A percentile compares a stretch with the other conserved stretches of the same genome.
These are phyloP conservation scores for Nicotiana tomentosiformis DNA, from an alignment of 257 asterid genomes.

Conservation along the genomic window DNA sequence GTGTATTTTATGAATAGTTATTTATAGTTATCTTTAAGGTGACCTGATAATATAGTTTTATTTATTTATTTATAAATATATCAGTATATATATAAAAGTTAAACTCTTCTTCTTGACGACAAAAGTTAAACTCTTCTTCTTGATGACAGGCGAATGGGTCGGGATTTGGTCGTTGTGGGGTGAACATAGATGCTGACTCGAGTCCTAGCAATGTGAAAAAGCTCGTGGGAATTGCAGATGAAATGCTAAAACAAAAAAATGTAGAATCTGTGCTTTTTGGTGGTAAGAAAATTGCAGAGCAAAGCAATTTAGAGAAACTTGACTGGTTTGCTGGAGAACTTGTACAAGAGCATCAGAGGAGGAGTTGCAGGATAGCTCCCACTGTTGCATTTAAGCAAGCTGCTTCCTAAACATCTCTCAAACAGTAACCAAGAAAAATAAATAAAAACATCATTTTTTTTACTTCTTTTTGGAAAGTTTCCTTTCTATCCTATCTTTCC, in stretches of 20 bases:
- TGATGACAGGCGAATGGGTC: constrained; percentile 62
- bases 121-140: not conserved
- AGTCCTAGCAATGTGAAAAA: constrained; percentile 49
- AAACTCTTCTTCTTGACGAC: not conserved
- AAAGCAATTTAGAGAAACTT: constrained; percentile 61
- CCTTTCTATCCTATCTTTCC: not conserved
- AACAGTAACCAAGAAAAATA: not conserved
- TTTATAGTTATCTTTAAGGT: not conserved
- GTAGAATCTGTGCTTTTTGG: constrained; percentile 63
- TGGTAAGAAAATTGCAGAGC: constrained; percentile 63
- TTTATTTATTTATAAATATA: not conserved
- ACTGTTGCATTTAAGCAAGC: constrained; percentile 67
- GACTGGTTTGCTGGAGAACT: constrained; percentile 81
- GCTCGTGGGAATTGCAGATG: constrained; percentile 64
- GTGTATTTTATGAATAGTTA: not conserved
- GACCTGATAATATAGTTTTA: not conserved
- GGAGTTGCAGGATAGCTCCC: constrained; percentile 75
- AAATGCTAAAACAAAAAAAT: constrained; percentile 63
- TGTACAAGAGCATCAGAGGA: constrained; percentile 81
- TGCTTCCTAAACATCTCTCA: constrained; percentile 26
- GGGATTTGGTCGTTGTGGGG: constrained; percentile 48
- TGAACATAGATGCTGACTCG: constrained; percentile 55
- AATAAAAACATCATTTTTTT: not conserved
- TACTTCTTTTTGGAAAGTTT: constrained; percentile 22
- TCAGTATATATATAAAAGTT: not conserved